phyloP scores from a whole-genome alignment of 495 filamentous ascomycete genomes.

The Aspergillus avenaceus region DNA sequence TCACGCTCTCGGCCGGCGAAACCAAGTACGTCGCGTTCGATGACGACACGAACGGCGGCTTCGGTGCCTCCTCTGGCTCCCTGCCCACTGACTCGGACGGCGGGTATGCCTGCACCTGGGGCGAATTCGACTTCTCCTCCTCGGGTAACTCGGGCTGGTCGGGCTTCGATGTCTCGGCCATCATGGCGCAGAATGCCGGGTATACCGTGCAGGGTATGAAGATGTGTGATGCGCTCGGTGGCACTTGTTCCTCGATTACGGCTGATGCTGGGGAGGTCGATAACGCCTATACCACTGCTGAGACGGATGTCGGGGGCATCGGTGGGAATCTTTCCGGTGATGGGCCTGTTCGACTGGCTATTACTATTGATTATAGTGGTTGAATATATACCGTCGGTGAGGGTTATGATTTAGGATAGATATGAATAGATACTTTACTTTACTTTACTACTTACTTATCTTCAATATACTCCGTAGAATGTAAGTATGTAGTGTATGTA shows the following conservation, averaged over 20 bases:
- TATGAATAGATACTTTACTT: too few relatives aligned
- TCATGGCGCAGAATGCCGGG: conserved; percentile 28
- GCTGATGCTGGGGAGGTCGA: conserved; percentile 18
- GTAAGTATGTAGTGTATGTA: too few relatives aligned
- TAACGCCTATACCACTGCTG: conserved; percentile 33
- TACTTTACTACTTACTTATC: too few relatives aligned
- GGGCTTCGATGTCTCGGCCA: conserved; percentile 38
- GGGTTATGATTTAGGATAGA: too few relatives aligned
- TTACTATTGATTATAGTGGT: conserved; percentile 1
- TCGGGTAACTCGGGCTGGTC: conserved; percentile 33
- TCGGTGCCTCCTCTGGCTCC: conserved; percentile 26
- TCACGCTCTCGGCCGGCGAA: conserved; percentile 37
- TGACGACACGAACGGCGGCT: conserved; percentile 38
- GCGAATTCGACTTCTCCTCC: conserved; percentile 36
- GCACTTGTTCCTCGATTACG: conserved; percentile 28
- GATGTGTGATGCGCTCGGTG: conserved; percentile 24
- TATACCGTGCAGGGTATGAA: conserved; percentile 27
- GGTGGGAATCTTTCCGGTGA: conserved; percentile 30
- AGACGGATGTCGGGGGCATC: conserved; percentile 34
- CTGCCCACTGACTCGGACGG: conserved; percentile 27
- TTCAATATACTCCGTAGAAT: too few relatives aligned
- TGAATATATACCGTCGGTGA: too few relatives aligned
- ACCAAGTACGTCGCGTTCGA: conserved; percentile 43
- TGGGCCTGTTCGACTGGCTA: not conserved
- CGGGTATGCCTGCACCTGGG: conserved; percentile 37